Conservation (phyloP, 1,139 yeast genomes). For the Geotrichum fermentans region DNA sequence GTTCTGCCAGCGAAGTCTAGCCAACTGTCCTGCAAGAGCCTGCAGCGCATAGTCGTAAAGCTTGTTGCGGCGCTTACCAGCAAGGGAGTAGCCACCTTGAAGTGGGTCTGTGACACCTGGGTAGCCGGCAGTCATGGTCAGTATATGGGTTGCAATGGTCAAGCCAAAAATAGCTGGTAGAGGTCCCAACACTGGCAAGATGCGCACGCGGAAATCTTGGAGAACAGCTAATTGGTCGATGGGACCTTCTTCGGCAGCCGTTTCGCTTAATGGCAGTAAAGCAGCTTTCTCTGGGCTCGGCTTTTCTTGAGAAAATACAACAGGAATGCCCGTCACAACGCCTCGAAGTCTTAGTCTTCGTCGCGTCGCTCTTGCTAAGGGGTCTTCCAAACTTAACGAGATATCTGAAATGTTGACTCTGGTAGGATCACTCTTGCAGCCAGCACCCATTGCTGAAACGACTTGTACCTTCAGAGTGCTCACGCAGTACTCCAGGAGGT, state of each 20-base stretch:
- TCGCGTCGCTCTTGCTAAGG: slow-evolving; percentile 82
- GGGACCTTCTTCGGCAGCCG: slow-evolving; percentile 70
- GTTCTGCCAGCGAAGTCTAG: slow-evolving; percentile 60
- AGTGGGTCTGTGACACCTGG: slow-evolving; percentile 55
- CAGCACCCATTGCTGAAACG: slow-evolving; percentile 93
- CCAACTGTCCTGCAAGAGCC: slow-evolving; percentile 80
- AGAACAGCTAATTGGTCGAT: slow-evolving; percentile 85
- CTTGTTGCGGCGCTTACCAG: slow-evolving; percentile 84
- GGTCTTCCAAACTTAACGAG: slow-evolving; percentile 82
- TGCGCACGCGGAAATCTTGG: slow-evolving; percentile 85
- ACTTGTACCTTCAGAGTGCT: slow-evolving; percentile 49
- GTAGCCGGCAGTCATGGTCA: slow-evolving; percentile 78
- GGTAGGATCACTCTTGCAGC: slow-evolving; percentile 83
- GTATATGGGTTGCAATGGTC: slow-evolving; percentile 75
- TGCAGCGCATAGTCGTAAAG: slow-evolving; percentile 78
- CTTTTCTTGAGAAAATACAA: slow-evolving; percentile 88
- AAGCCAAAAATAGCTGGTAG: slow-evolving; percentile 96
- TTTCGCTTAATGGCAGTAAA: slow-evolving; percentile 70
- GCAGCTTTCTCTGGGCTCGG: slow-evolving; percentile 94
- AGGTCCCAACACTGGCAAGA: slow-evolving; percentile 90
- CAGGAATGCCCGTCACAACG: slow-evolving; percentile 69
- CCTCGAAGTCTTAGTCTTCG: slow-evolving; percentile 77
- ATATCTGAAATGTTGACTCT: slow-evolving; percentile 75
- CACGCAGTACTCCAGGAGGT: slow-evolving; percentile 69
- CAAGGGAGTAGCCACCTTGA: slow-evolving; percentile 48